Base-by-base conservation (phyloP, 352 stramenopile genomes). In the Phytopythium aichiense region DNA sequence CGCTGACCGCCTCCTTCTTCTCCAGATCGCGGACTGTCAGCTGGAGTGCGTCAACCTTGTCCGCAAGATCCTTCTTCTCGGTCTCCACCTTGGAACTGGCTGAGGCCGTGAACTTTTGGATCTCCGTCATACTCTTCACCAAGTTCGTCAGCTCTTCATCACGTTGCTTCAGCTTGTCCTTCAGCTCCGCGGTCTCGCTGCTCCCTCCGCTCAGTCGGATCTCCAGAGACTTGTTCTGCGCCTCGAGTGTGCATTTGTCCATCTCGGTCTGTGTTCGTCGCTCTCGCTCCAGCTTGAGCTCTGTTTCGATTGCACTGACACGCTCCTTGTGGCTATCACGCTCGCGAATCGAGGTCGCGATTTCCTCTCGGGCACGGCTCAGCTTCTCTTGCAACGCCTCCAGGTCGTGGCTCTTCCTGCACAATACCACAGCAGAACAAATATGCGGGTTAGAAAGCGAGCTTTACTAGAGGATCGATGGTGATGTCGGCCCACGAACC, bases 21-120 rank as follows among this genome's bases (percentile, higher is more conserved):
- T 92, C 84, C 4, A 83, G 64, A 16, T 80, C 72, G 11, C 78
- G 76, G 38, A 82, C 69, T 20, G 70, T 72, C 20, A 48, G 57
- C 61, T 93, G 80, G 40, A 91, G 64, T 13, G 52, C 55, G 45
- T 87, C 75, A 15, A 91, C 69, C 61, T 90, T 91, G 13, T 84
- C 71, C 1, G 70, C 48, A 23, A 93, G 64, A 33, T 88, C 75
- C 43, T 79, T 88, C 43, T 93, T 91, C 56, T 93, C 81, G 7
- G 61, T 66, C 60, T 90, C 80, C 38, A 88, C 58, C 60, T 90
- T 89, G 16, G 68, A 77, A 50, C 71, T 91, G 20, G 82, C 73
- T 52, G 74, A 76, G 9, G 77, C 74, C 28, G 83, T 87, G 63
- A 91, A 77, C 49, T 87, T 90, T 37, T 91, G 84, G 38, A 91